Conservation (phyloP, 106 monocot species). For the Phalaenopsis equestris region DNA sequence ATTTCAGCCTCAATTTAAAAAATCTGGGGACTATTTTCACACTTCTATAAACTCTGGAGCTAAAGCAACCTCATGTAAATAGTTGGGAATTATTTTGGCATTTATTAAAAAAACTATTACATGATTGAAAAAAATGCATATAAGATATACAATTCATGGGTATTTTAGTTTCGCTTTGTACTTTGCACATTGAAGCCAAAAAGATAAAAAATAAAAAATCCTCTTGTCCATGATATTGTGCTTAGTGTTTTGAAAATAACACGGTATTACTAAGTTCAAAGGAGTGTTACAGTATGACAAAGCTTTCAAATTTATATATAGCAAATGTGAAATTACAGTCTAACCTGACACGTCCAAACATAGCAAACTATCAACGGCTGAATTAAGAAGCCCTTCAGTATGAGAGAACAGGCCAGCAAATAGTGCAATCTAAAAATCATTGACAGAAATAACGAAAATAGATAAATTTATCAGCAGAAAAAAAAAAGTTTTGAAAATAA, state of each 20-base stretch:
- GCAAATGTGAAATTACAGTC: not conserved
- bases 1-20: no score
- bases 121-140: no score
- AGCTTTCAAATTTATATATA: not conserved
- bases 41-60: no score
- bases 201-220: no score
- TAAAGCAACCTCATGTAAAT: no score
- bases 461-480: not conserved
- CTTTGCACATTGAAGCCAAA: no score
- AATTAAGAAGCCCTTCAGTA: conserved; percentile 20
- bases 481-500: not conserved
- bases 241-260: not conserved
- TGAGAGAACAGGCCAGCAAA: conserved; percentile 32
- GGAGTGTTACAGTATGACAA: not conserved
- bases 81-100: no score
- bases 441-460: not conserved
- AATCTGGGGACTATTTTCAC: no score
- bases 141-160: no score
- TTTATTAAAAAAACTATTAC: no score
- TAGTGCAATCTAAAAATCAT: conserved; percentile 25
- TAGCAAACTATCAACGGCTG: conserved; percentile 25
- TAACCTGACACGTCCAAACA: conserved; percentile 16
- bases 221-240: not conserved
- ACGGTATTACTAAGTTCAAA: not conserved
- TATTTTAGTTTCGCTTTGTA: no score